Base-by-base conservation (phyloP, 2,329 filamentous ascomycete genomes). In the Beauveria brongniartii region DNA sequence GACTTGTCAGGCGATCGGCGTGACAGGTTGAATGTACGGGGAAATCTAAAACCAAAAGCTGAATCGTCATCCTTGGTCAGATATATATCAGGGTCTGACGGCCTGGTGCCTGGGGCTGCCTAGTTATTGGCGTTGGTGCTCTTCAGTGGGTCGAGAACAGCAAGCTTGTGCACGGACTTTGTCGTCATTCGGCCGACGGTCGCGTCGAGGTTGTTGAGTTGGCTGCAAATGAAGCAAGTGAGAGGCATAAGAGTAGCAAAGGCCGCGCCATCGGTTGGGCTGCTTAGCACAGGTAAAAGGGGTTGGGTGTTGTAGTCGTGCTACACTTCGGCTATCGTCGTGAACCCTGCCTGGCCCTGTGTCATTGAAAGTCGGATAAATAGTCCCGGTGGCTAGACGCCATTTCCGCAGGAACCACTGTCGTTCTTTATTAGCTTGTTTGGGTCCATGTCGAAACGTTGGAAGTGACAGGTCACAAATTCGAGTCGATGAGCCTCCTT, bases 371-470 rank as follows among this genome's bases (percentile, higher is more conserved):
- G 44, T 28, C 44, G 30, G 41, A 47, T 18, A 22, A 58, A 47
- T 58, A 58, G 55, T 28, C 34, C 55, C 26, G 20, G 55, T 51
- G 34, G 46, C 46, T 58, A 51, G 24, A 58, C 55, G 55, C 55
- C 46, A 58, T 47, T 58, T 43, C 55, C 55, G 55, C 55, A 58
- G 20, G 44, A 51, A 58, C 55, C 41, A 50, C 20, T 28, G 28
- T 56, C 43, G 44, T 47, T 48, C 30, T 58, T 58, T 24, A 43
- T 22, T 50, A 43, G 18, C 34, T 51, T 48, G 6, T 34, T 58
- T 43, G 14, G 40, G 55, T 50, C 22, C 18, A 51, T 30, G 34
- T 58, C 18, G 34, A 51, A 51, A 41, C 22, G 20, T 41, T 58
- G 10, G 4, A 51, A 34, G 18, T 58, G 55, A 58, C 55, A 50